phyloP scores from a whole-genome alignment of 495 filamentous ascomycete species.

The Pyronema omphalodes region DNA sequence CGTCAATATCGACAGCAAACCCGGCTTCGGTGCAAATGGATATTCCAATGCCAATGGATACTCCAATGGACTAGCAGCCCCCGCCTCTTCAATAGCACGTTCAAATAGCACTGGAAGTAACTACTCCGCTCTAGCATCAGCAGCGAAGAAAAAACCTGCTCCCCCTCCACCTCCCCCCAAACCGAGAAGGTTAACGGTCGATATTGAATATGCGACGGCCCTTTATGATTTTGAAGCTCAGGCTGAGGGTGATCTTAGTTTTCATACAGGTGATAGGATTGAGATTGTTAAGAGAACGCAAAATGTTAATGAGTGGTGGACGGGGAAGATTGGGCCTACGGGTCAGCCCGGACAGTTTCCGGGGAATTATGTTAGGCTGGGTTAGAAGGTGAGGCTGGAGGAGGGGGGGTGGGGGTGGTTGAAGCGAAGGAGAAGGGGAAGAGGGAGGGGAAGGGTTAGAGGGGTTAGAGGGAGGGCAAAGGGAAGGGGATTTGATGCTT shows the following conservation, averaged over 20 bases:
- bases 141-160: slow-evolving; percentile 62
- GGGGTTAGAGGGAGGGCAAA: no score
- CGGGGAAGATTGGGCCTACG: slow-evolving; percentile 40
- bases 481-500: no score
- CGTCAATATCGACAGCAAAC: neutral
- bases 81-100: slow-evolving; percentile 22
- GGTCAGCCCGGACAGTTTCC: slow-evolving; percentile 84
- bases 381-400: no score
- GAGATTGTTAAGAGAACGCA: slow-evolving; percentile 63
- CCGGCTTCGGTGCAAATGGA: no score
- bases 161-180: slow-evolving; percentile 89
- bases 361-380: slow-evolving; percentile 40
- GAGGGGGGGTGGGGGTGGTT: no score
- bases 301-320: slow-evolving; percentile 97
- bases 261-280: slow-evolving; percentile 75
- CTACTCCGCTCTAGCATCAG: slow-evolving; percentile 32
- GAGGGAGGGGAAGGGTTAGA: no score
- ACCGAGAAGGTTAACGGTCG: slow-evolving; percentile 51
- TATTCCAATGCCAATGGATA: no score
- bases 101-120: slow-evolving; percentile 36
- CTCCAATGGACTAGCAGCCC: slow-evolving; percentile 5
- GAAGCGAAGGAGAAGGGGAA: no score
- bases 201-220: slow-evolving; percentile 59
- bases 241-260: slow-evolving; percentile 85
- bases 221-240: slow-evolving; percentile 94